A percentile compares a stretch with the other conserved stretches of the same genome.
These are phyloP conservation scores for Talaromyces sp. DNA, from an alignment of 2,329 filamentous ascomycete species.

Conservation along the genomic window DNA sequence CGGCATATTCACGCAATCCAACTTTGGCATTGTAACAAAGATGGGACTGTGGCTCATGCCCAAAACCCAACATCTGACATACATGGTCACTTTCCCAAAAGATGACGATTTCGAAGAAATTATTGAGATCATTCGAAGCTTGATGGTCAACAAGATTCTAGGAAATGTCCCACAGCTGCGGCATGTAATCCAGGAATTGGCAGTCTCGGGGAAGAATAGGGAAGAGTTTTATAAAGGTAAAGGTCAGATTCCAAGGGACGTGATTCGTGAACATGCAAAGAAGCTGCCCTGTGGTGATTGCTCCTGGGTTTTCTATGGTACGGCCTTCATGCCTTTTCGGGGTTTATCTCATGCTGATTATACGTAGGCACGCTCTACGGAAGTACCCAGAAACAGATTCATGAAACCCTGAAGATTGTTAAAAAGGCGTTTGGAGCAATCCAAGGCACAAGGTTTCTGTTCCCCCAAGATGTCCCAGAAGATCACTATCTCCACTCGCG, in stretches of 20 bases:
- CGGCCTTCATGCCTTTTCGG: background rate
- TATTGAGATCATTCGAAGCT: constrained; percentile 33
- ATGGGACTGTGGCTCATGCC: constrained; percentile 27
- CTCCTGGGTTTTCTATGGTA: constrained; percentile 26
- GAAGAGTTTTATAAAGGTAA: constrained; percentile 19
- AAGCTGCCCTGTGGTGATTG: constrained; percentile 19
- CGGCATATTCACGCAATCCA: constrained; percentile 21
- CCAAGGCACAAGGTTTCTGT: constrained; percentile 23
- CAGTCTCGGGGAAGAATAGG: constrained; percentile 22
- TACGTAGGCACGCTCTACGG: constrained; percentile 20
- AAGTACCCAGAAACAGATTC: constrained; percentile 15
- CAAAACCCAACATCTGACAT: constrained; percentile 31
- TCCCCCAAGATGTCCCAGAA: constrained; percentile 24
- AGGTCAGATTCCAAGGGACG: constrained; percentile 22
- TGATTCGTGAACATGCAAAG: constrained; percentile 22
- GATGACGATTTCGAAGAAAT: constrained; percentile 31
- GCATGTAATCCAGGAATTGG: constrained; percentile 25
- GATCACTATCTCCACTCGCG: constrained; percentile 25
- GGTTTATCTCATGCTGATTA: background rate
- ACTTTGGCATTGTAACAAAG: constrained; percentile 17
- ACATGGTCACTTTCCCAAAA: constrained; percentile 35
- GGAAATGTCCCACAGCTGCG: constrained; percentile 26
- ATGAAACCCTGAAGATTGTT: constrained; percentile 20
- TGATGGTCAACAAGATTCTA: constrained; percentile 20
- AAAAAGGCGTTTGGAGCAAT: constrained; percentile 22